Percentiles rank a stretch among this genome's conserved stretches.
These are phyloP conservation scores for Colletotrichum spinosum DNA, from an alignment of 2,329 filamentous ascomycete genomes.

Conservation along the genomic window DNA sequence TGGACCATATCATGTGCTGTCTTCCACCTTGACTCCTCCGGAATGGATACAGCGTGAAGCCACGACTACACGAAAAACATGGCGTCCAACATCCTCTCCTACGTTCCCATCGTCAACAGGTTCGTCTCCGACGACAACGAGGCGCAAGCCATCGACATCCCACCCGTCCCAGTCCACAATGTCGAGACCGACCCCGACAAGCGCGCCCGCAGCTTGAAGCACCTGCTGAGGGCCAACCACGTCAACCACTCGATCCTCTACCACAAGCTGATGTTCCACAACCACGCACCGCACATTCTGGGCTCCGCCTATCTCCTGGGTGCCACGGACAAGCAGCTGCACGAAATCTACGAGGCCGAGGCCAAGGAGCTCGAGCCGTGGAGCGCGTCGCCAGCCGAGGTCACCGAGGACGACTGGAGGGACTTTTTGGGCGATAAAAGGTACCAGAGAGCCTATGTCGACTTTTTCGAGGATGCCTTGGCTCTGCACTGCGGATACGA, in stretches of 20 bases:
- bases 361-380: conserved; percentile 80
- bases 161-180: conserved; percentile 79
- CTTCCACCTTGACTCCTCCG: neutral
- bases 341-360: conserved; percentile 84
- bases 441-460: conserved; percentile 91
- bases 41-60: conserved; percentile 7
- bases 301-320: conserved; percentile 89
- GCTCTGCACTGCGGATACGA: conserved; percentile 80
- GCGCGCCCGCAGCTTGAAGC: conserved; percentile 84
- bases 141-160: conserved; percentile 63
- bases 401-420: conserved; percentile 86
- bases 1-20: conserved; percentile 1
- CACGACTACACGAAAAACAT: neutral
- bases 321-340: conserved; percentile 77
- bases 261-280: conserved; percentile 80
- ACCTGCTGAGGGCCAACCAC: conserved; percentile 92
- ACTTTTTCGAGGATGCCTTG: conserved; percentile 95
- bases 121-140: conserved; percentile 45
- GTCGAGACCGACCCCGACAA: conserved; percentile 86
- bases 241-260: conserved; percentile 88
- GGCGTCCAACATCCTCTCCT: conserved; percentile 53
- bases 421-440: conserved; percentile 82
- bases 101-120: conserved; percentile 54
- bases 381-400: conserved; percentile 85
- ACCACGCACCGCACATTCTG: conserved; percentile 85